phyloP scores from a whole-genome alignment of 768 basidiomycete genomes.

The Suillus plorans region DNA sequence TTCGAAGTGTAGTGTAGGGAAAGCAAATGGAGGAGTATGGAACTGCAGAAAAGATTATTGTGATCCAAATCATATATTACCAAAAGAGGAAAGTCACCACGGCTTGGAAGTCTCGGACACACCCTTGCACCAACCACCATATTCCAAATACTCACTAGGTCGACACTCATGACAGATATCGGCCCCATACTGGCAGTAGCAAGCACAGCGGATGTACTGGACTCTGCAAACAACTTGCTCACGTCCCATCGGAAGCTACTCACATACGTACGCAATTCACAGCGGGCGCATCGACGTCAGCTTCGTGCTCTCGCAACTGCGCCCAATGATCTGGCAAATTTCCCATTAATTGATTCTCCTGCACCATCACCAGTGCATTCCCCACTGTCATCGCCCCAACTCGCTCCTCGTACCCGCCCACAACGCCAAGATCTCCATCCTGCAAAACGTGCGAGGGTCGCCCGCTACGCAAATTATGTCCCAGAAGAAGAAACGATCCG shows the following conservation, averaged over 20 bases:
- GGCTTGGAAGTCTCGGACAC: neutral
- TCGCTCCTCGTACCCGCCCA: slow-evolving; percentile 33
- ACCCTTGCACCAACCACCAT: neutral
- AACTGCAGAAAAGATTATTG: neutral
- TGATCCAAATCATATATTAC: neutral
- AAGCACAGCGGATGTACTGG: slow-evolving; percentile 48
- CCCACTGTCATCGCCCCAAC: slow-evolving; percentile 45
- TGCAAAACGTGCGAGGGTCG: slow-evolving; percentile 70
- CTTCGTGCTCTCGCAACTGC: slow-evolving; percentile 56
- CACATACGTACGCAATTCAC: slow-evolving; percentile 51
- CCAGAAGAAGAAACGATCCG: slow-evolving; percentile 95
- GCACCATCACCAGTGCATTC: slow-evolving; percentile 51
- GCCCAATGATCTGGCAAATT: slow-evolving; percentile 50
- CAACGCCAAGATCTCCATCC: slow-evolving; percentile 56
- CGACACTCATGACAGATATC: neutral
- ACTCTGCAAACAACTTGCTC: slow-evolving; percentile 65
- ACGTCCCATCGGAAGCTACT: slow-evolving; percentile 61
- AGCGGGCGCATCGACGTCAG: slow-evolving; percentile 56
- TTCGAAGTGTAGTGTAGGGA: neutral
- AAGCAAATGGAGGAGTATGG: neutral
- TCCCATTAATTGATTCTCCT: slow-evolving; percentile 60
- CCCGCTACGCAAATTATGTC: slow-evolving; percentile 78
- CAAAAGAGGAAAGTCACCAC: slow-evolving; percentile 1
- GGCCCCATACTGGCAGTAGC: slow-evolving; percentile 14
- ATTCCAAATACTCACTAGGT: neutral